A percentile compares a stretch with the other conserved stretches of the same genome.
phyloP scores from a whole-genome alignment of 2,329 filamentous ascomycete species.

The Exserohilum rostratum region DNA sequence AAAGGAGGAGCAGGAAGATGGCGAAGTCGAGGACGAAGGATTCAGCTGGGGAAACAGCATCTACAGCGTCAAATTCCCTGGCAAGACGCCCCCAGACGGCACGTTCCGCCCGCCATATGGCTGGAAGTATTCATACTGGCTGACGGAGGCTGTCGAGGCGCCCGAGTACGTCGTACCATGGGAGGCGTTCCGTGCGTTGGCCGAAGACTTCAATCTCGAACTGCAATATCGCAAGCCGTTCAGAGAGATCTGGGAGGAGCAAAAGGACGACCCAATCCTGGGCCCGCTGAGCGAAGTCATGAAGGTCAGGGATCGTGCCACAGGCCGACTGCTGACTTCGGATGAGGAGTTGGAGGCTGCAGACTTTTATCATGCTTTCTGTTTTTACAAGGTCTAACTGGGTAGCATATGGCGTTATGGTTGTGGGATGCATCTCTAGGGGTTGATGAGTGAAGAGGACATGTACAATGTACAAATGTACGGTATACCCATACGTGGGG shows the following conservation, averaged over 20 bases:
- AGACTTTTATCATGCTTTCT: slow-evolving; percentile 90
- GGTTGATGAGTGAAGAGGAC: background rate
- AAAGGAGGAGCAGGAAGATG: slow-evolving; percentile 53
- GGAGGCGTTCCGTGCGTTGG: slow-evolving; percentile 94
- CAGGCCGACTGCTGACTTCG: slow-evolving; percentile 71
- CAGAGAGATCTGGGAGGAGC: slow-evolving; percentile 86
- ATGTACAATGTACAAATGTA: background rate
- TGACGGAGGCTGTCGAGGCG: slow-evolving; percentile 94
- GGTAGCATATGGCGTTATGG: slow-evolving; percentile 4
- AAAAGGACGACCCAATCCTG: slow-evolving; percentile 82
- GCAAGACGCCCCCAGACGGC: slow-evolving; percentile 80
- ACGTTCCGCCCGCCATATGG: slow-evolving; percentile 93
- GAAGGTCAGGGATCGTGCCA: slow-evolving; percentile 79
- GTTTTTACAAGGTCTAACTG: slow-evolving; percentile 86
- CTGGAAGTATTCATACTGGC: slow-evolving; percentile 97
- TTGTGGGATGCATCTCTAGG: background rate
- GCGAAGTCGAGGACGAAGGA: slow-evolving; percentile 55
- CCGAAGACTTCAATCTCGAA: slow-evolving; percentile 96
- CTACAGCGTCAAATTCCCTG: slow-evolving; percentile 88
- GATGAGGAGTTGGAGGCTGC: slow-evolving; percentile 87
- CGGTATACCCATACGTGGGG: background rate
- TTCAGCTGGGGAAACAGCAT: slow-evolving; percentile 91
- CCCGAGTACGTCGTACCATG: slow-evolving; percentile 98
- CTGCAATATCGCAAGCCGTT: slow-evolving; percentile 93
- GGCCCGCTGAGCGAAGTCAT: slow-evolving; percentile 92